A percentile compares a stretch with the other conserved stretches of the same genome.
These are phyloP conservation scores for Tetrahymena elliotti DNA, from an alignment of 73 alveolate species.

Conservation along the genomic window DNA sequence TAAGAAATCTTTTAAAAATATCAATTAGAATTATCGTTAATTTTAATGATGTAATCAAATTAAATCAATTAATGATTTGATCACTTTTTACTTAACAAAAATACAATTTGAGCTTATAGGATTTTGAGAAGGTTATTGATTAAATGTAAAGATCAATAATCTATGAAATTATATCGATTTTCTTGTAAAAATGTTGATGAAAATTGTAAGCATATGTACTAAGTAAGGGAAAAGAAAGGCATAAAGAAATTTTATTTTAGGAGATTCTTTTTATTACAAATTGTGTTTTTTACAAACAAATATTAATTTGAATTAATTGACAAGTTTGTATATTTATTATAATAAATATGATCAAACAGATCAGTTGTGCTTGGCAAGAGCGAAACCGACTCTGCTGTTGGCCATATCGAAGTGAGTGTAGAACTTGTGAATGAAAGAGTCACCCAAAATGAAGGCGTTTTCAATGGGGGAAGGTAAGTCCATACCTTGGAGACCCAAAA, in stretches of 20 bases:
- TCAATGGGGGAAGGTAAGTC: conserved; percentile 53
- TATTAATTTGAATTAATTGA: neutral
- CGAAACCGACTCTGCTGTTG: conserved; percentile 79
- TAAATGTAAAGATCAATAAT: no score
- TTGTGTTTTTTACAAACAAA: neutral
- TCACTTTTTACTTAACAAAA: no score
- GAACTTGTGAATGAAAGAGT: conserved; percentile 11
- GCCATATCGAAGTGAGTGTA: conserved; percentile 72
- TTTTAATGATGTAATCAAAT: no score
- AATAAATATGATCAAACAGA: neutral
- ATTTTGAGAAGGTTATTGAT: no score
- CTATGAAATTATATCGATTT: neutral
- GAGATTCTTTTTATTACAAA: neutral
- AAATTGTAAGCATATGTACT: neutral
- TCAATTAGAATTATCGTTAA: no score
- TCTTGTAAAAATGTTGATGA: no score
- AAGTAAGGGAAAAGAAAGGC: no score
- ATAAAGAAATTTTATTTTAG: neutral
- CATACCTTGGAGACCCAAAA: conserved; percentile 41
- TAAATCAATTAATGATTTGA: no score
- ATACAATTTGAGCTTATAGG: no score
- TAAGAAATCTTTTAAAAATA: no score
- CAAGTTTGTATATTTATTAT: neutral
- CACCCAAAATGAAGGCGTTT: conserved; percentile 58
- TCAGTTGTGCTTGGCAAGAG: conserved; percentile 51